A percentile compares a stretch with the other conserved stretches of the same genome.
phyloP scores from a whole-genome alignment of 208 protist species.

The Wallacemonas collosoma region DNA sequence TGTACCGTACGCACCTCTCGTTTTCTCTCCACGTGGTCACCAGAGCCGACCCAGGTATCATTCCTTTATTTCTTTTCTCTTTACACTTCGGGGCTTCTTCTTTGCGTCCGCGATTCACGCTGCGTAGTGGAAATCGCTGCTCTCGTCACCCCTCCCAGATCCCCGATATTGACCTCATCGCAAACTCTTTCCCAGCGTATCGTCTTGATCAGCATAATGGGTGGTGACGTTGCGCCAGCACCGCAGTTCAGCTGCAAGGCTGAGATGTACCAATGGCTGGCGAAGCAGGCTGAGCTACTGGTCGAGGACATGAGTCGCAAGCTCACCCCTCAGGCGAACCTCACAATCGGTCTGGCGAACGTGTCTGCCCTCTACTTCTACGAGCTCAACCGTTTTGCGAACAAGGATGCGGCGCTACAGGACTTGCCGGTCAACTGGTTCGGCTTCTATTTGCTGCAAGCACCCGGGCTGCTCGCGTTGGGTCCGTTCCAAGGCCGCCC shows the following conservation, averaged over 20 bases:
- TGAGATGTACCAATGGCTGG: constrained; percentile 69
- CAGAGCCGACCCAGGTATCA: too few species aligned
- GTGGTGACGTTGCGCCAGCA: constrained; percentile 19
- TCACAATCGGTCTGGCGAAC: constrained; percentile 77
- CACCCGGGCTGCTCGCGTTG: constrained; percentile 72
- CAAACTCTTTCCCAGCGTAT: too few species aligned
- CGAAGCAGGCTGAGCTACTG: constrained; percentile 41
- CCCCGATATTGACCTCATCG: too few species aligned
- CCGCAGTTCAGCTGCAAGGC: constrained; percentile 51
- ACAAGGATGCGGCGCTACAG: constrained; percentile 51
- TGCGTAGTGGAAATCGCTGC: too few species aligned
- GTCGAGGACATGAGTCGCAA: constrained; percentile 45
- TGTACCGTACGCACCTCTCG: too few species aligned
- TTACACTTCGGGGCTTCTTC: too few species aligned
- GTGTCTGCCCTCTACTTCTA: constrained; percentile 84
- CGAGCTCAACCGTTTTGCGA: constrained; percentile 61
- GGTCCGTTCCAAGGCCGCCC: constrained; percentile 94
- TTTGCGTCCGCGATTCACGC: too few species aligned
- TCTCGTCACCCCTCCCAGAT: too few species aligned
- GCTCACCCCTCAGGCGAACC: constrained; percentile 61
- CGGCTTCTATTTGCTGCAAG: constrained; percentile 92
- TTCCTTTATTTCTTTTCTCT: too few species aligned
- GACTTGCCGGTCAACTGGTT: constrained; percentile 88
- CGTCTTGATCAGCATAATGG: background rate
- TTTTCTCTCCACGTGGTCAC: too few species aligned